phyloP scores from a whole-genome alignment of 768 basidiomycete genomes.

The Cystofilobasidium ferigula region DNA sequence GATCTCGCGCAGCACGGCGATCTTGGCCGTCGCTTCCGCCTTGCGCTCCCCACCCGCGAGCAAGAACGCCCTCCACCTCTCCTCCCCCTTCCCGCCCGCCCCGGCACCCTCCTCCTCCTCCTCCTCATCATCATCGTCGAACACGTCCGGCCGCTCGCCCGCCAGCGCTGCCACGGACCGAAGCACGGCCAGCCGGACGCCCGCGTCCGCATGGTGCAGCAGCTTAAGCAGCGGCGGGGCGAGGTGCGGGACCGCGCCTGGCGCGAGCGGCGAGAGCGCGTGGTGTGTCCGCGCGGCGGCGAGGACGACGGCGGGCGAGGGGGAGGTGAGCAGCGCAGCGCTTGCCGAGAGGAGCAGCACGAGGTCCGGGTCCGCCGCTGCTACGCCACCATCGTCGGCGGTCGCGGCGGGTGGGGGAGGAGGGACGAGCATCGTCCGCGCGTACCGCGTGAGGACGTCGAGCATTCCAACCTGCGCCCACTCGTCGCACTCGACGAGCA shows the following conservation, averaged over 20 bases:
- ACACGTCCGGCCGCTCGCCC: constrained; percentile 16
- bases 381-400: background rate
- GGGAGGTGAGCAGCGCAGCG: constrained; percentile 11
- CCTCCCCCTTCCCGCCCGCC: too few species aligned
- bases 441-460: constrained; percentile 69
- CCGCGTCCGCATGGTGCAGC: constrained; percentile 15
- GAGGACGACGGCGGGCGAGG: constrained; percentile 24
- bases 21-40: constrained; percentile 47
- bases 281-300: constrained; percentile 8
- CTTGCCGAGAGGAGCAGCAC: constrained; percentile 15
- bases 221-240: constrained; percentile 20
- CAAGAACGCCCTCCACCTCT: constrained; percentile 4
- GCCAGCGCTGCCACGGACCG: background rate
- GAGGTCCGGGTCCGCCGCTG: constrained; percentile 16
- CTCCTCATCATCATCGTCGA: constrained; percentile 19
- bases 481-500: constrained; percentile 85
- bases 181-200: constrained; percentile 15
- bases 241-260: constrained; percentile 17
- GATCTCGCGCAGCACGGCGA: constrained; percentile 58
- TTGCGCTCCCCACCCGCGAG: constrained; percentile 32
- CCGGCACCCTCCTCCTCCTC: too few species aligned
- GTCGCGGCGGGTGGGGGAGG: constrained; percentile 25
- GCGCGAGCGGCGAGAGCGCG: constrained; percentile 16
- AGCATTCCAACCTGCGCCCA: constrained; percentile 86
- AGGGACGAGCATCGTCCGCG: constrained; percentile 62